phyloP scores from a whole-genome alignment of 441 rosid genomes.

The Flueggea neowawraea region DNA sequence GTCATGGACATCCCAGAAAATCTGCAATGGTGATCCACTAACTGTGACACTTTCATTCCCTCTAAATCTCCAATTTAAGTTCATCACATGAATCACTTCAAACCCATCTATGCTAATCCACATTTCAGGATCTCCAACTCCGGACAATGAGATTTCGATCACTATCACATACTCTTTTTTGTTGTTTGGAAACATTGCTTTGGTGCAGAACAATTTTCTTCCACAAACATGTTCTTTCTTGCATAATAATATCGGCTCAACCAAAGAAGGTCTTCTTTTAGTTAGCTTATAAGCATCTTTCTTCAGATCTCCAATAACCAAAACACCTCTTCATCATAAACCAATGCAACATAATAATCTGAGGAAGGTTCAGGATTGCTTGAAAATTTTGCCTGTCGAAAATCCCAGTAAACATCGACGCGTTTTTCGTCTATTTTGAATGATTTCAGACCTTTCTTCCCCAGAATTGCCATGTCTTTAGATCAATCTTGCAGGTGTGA shows the following conservation, averaged over 20 bases:
- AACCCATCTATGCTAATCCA: constrained; percentile 65
- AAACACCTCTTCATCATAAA: constrained; percentile 38
- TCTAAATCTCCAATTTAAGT: constrained; percentile 75
- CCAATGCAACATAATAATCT: constrained; percentile 61
- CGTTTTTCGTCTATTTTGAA: constrained; percentile 39
- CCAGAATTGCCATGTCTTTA: constrained; percentile 71
- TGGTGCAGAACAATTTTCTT: constrained; percentile 57
- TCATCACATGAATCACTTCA: constrained; percentile 47
- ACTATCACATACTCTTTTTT: constrained; percentile 50
- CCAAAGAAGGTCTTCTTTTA: constrained; percentile 38
- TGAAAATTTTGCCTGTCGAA: constrained; percentile 61
- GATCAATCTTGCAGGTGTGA: constrained; percentile 55
- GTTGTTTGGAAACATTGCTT: constrained; percentile 31
- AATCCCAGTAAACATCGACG: constrained; percentile 70
- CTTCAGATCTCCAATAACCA: constrained; percentile 59
- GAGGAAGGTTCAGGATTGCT: constrained; percentile 58
- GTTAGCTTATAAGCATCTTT: constrained; percentile 63
- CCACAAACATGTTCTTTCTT: constrained; percentile 72
- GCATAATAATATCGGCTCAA: constrained; percentile 54
- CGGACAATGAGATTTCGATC: constrained; percentile 49
- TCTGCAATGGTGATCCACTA: constrained; percentile 33
- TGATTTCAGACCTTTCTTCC: constrained; percentile 65
- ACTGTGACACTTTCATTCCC: constrained; percentile 66
- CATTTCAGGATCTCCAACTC: constrained; percentile 71
- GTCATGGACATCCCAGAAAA: constrained; percentile 88